Conservation (phyloP, 768 basidiomycete species). For the Atractiella rhizophila region DNA sequence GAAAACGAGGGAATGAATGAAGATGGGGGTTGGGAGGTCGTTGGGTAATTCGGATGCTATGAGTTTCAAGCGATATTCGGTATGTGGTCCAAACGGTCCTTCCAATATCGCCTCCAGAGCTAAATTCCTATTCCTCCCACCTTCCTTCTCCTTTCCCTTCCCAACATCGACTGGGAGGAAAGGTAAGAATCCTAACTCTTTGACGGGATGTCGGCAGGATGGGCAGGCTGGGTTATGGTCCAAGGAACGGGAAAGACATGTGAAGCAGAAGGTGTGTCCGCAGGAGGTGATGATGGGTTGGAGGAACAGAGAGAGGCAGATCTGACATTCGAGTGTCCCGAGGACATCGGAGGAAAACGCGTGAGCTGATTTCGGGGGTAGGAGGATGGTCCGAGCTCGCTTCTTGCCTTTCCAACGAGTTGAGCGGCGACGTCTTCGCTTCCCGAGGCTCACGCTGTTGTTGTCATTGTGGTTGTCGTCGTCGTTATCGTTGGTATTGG, state of each 20-base stretch:
- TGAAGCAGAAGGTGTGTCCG: conserved; percentile 81
- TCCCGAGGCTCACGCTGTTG: no score
- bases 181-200: conserved; percentile 30
- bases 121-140: no score
- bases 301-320: conserved; percentile 60
- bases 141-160: no score
- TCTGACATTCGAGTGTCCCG: conserved; percentile 59
- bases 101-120: conserved; percentile 28
- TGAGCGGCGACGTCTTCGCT: no score
- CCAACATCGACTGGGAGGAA: conserved; percentile 4
- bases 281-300: conserved; percentile 81
- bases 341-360: no score
- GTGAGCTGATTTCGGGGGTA: no score
- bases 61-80: conserved; percentile 37
- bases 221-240: conserved; percentile 68
- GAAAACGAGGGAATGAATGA: conserved; percentile 69
- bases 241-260: conserved; percentile 66
- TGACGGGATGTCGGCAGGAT: conserved; percentile 60
- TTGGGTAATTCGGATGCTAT: conserved; percentile 53
- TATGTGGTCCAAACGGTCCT: conserved; percentile 39
- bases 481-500: no score
- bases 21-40: conserved; percentile 70
- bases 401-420: no score
- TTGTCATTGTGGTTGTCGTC: no score
- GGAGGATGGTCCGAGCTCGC: no score